phyloP scores from a whole-genome alignment of 345 rosid species.

The Brassica incana region DNA sequence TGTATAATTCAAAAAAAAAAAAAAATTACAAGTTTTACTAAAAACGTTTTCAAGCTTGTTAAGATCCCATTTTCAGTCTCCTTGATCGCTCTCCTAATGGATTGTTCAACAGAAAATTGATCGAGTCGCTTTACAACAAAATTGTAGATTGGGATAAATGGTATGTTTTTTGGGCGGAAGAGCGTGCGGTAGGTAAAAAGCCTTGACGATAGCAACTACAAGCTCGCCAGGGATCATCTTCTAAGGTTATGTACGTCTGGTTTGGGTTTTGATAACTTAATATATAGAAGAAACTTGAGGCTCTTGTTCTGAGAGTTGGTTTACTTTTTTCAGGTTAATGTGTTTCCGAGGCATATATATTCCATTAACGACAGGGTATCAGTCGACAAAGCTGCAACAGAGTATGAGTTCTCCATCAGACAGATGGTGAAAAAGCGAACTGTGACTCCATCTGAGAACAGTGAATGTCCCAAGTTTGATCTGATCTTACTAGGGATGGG shows the following conservation, averaged over 20 bases:
- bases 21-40: conserved; percentile 6
- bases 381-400: conserved; percentile 79
- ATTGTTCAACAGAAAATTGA: conserved; percentile 62
- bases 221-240: conserved; percentile 75
- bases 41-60: background rate
- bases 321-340: conserved; percentile 60
- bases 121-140: conserved; percentile 78
- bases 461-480: conserved; percentile 91
- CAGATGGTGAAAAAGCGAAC: conserved; percentile 70
- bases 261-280: conserved; percentile 1
- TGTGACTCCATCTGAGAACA: conserved; percentile 61
- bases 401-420: conserved; percentile 69
- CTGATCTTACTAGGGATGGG: conserved; percentile 88
- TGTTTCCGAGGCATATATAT: conserved; percentile 74
- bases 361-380: conserved; percentile 77
- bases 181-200: conserved; percentile 76
- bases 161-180: conserved; percentile 86
- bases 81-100: conserved; percentile 25
- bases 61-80: background rate
- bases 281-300: conserved; percentile 2
- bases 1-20: too few relatives aligned
- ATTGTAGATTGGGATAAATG: conserved; percentile 90
- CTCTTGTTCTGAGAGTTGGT: background rate
- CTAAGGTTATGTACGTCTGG: conserved; percentile 52
- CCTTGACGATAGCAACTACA: conserved; percentile 86